Conservation (phyloP, 331 rosid genomes). For the Quercus phellos region DNA sequence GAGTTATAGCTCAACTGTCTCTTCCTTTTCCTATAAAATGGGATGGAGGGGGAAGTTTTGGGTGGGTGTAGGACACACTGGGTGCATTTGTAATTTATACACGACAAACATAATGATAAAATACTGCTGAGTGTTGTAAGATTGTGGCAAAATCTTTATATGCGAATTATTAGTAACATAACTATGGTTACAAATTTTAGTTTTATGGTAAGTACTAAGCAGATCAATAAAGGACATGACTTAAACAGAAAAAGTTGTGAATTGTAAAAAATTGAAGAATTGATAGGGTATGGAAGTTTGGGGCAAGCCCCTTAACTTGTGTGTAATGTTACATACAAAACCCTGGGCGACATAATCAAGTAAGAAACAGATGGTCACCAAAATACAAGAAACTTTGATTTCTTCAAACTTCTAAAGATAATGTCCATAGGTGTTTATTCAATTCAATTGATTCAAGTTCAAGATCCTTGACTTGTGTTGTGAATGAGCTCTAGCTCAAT, state of each 20-base stretch:
- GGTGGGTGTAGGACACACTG: no score
- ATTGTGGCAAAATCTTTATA: neutral
- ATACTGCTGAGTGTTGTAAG: neutral
- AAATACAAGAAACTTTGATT: no score
- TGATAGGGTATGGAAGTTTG: neutral
- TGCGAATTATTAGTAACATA: neutral
- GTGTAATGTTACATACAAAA: neutral
- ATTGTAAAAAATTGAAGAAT: neutral
- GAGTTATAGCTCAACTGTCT: no score
- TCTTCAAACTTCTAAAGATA: neutral
- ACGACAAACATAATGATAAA: no score
- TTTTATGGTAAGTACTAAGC: neutral
- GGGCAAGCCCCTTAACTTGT: neutral
- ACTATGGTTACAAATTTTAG: neutral
- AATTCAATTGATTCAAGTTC: neutral
- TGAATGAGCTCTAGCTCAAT: no score
- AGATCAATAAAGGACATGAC: neutral
- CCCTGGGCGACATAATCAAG: neutral
- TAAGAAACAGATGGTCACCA: neutral
- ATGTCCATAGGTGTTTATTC: neutral
- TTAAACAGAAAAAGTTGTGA: neutral
- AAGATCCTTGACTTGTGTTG: neutral
- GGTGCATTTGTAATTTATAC: no score
- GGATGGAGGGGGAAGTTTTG: no score
- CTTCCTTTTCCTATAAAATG: no score